phyloP scores from a whole-genome alignment of 2,329 filamentous ascomycete genomes.

The Plectosphaerella cucumerina region DNA sequence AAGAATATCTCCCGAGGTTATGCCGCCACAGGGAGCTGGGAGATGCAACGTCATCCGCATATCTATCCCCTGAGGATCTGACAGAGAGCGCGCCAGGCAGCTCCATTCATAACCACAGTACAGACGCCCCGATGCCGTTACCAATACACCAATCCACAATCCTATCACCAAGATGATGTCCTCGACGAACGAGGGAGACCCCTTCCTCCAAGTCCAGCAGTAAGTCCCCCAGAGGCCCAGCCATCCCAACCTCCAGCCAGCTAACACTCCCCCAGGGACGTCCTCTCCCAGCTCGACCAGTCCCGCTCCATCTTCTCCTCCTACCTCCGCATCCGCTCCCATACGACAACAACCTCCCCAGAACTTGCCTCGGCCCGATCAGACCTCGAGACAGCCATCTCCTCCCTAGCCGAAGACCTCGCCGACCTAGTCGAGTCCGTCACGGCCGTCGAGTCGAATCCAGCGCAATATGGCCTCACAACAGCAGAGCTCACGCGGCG shows the following conservation, averaged over 20 bases:
- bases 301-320: slow-evolving; percentile 87
- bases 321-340: slow-evolving; percentile 91
- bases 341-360: slow-evolving; percentile 69
- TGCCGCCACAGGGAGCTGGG: background rate
- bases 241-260: background rate
- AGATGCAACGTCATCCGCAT: slow-evolving; percentile 13
- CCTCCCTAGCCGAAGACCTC: slow-evolving; percentile 75
- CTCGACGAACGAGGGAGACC: slow-evolving; percentile 63
- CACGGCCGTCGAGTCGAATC: slow-evolving; percentile 80
- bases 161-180: slow-evolving; percentile 54
- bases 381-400: slow-evolving; percentile 63
- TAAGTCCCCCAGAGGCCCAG: slow-evolving; percentile 28
- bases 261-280: slow-evolving; percentile 59
- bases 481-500: slow-evolving; percentile 77
- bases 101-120: background rate
- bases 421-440: slow-evolving; percentile 85
- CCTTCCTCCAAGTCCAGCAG: slow-evolving; percentile 70
- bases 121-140: slow-evolving; percentile 9
- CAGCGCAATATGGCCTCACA: slow-evolving; percentile 81
- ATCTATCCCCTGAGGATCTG: background rate
- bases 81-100: background rate
- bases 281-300: slow-evolving; percentile 74
- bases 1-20: background rate
- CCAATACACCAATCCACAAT: slow-evolving; percentile 5
- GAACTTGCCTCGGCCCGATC: slow-evolving; percentile 77